Base-by-base conservation (phyloP, 2,329 filamentous ascomycete genomes). In the Sclerotinia subarctica region DNA sequence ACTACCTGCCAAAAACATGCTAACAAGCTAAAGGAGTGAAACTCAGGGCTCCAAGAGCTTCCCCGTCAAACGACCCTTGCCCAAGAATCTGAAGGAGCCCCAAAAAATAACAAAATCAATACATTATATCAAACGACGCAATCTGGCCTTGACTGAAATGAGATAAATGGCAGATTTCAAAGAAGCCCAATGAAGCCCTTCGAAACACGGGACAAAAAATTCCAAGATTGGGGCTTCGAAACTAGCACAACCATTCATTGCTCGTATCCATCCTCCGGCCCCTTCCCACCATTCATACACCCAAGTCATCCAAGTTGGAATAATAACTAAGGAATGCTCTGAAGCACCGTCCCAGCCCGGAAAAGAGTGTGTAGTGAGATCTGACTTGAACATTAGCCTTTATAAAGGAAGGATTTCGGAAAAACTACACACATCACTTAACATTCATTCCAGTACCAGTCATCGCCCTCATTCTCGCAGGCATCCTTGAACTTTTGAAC, bases 401-500 rank as follows among this genome's bases (percentile, higher is more conserved):
- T 13, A 26, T 4, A 57, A 47, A 46, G 35, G 32, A 60, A 7
- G 2, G 0, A 7, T 13, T 7, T 7, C 13, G 21, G 7, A 5
- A 1, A 11, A 1, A 17, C n/a, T 2, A 19, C 44, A 10, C 17
- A 60, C 44, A 5, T 35, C 17, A 21, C 26, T 24, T 35, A 60
- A 7, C 26, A 60, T 46, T 60, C 58, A 32, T 3, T 60, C 44
- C 44, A 60, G 21, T 60, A 49, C 44, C 58, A 60, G 3, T 60
- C 6, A 0, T n/a, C 11, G 4, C 44, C 26, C 46, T 60, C 1
- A 15, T 15, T 17, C 44, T 24, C 26, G 58, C 29, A 60, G 7
- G 32, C 19, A 6, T 60, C 44, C 19, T 60, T 49, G 44, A 60
- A 60, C 1, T 47, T 35, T 15, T 60, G 21, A 24, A 60, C 24